Evolutionary conservation across 768 basidiomycete genomes (phyloP), one percentile per base, ranked within the genome.

Genomic region (Lentinula sp.): DNA sequence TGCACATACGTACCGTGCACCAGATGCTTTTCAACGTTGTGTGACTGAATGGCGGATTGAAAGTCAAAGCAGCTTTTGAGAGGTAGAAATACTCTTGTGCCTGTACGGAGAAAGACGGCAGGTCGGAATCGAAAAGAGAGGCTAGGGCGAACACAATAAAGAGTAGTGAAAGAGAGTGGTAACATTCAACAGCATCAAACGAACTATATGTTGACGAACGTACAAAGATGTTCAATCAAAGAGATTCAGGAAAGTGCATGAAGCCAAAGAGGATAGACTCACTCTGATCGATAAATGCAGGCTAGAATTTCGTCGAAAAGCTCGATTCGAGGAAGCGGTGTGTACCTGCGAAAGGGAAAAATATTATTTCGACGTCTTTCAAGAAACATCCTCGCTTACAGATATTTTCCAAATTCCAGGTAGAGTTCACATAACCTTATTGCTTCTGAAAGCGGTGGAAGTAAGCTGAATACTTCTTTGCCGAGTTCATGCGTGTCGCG

Each of bases 111-210:
- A 80, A 81, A 42, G 84, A 74, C 1, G 78, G 77, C 6, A 70
- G 68, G 52, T 73, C 67, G 5, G 78, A 75, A 66, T 88, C 86
- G 63, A 88, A 84, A n/a, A 89, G 74, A 0, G 79, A 72, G 0
- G 81, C 88, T 28, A 91, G 76, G 5, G 88, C 82, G 63, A 92
- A 84, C 11, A 90, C 70, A 46, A 80, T 79, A 67, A 86, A 88
- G 18, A 91, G 75, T 31, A 91, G 76, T 0, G 87, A 77, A 15
- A 89, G 73, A 1, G 79, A 71, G 61, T 89, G 84, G n/a, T 79
- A 72, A n/a, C 70, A 71, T 7, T 74, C 68, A 50, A 78, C 64
- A 6, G 65, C 65, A 49, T 77, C 76, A 11, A 75, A 76, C 4
- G 74, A 75, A 13, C 80, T 80, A 62, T 51, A 45, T 23, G 37